Evolutionary conservation across 108 stramenopile genomes (phyloP), one percentile per base, ranked within the genome.

Genomic region (Phaeodactylum tricornutum): DNA sequence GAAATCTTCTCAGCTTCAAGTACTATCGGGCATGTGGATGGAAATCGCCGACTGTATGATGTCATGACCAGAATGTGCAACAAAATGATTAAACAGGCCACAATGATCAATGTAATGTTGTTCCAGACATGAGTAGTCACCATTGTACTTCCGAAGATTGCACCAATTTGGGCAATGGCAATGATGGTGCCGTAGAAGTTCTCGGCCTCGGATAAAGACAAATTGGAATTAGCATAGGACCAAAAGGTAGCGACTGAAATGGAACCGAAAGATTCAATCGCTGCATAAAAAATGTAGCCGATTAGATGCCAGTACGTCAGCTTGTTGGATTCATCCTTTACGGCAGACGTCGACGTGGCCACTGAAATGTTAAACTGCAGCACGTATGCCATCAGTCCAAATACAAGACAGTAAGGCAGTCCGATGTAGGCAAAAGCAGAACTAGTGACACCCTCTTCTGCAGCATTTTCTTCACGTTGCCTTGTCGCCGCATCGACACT

Each of bases 181-280:
- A 97, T 86, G 46, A 95, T 84, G 14, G 84, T 53, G n/a, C 96
- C 96, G 56, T 95, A 97, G 53, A 85, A 84, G 4, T 64, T 66
- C 63, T 97, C 89, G 14, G 96, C 96, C 39, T 78, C 80, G 12
- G 79, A 66, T 38, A 95, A 48, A 28, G 86, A 79, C 27, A 93
- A 56, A 16, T 82, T 84, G 11, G 94, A 83, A 55, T 97, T 97
- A 41, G 87, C 76, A 61, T 82, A 95, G 46, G 92, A 84, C 96
- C 96, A 97, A 71, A 95, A 97, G 23, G 76, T 69, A 5, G 92
- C 87, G 42, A 97, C 93, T 5, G 88, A 71, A 7, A 97, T 62
- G 4, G 93, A 94, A 4, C 96, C 96, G 69, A 81, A 97, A 6
- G 92, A 93, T 63, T 97, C 96, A 14, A 97, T 82, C 3, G 84